Evolutionary conservation across 2,329 filamentous ascomycete genomes (phyloP).

Genomic region (Diaporthe batatas): DNA sequence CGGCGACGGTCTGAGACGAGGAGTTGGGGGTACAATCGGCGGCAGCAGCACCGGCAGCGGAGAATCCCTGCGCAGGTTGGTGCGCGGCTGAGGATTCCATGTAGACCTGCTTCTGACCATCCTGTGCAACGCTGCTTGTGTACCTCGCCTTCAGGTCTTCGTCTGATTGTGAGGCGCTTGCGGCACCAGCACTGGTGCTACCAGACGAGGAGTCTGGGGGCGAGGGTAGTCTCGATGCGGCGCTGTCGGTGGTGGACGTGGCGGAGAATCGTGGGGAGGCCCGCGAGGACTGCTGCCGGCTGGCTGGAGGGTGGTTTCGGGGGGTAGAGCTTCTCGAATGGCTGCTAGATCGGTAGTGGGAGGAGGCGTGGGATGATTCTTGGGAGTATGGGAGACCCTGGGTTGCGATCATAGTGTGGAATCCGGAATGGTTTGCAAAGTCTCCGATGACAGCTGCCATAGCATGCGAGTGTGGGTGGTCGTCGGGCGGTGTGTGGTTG

Average conservation of each 20-base stretch:
- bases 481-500: not conserved
- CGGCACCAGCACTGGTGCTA: slow-evolving; percentile 54
- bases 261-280: slow-evolving; percentile 25
- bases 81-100: slow-evolving; percentile 44
- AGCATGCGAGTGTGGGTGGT: slow-evolving; percentile 52
- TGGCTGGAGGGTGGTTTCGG: slow-evolving; percentile 47
- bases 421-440: slow-evolving; percentile 79
- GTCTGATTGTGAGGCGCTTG: slow-evolving; percentile 33
- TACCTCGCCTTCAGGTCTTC: slow-evolving; percentile 44
- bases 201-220: slow-evolving; percentile 66
- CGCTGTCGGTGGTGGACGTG: slow-evolving; percentile 48
- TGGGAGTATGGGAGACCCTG: slow-evolving; percentile 59
- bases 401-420: slow-evolving; percentile 76
- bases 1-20: slow-evolving; percentile 41
- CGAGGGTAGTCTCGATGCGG: slow-evolving; percentile 65
- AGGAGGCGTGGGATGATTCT: slow-evolving; percentile 60
- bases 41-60: slow-evolving; percentile 44
- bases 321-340: slow-evolving; percentile 48
- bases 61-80: slow-evolving; percentile 43
- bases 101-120: slow-evolving; percentile 46
- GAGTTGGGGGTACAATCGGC: slow-evolving; percentile 50
- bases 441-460: slow-evolving; percentile 78
- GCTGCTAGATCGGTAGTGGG: slow-evolving; percentile 55
- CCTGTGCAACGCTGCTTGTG: slow-evolving; percentile 43
- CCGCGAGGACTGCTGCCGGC: slow-evolving; percentile 36